Percentiles rank a stretch among this genome's conserved stretches.
phyloP scores from a whole-genome alignment of 108 stramenopile genomes.

The Nitzschia sp. region DNA sequence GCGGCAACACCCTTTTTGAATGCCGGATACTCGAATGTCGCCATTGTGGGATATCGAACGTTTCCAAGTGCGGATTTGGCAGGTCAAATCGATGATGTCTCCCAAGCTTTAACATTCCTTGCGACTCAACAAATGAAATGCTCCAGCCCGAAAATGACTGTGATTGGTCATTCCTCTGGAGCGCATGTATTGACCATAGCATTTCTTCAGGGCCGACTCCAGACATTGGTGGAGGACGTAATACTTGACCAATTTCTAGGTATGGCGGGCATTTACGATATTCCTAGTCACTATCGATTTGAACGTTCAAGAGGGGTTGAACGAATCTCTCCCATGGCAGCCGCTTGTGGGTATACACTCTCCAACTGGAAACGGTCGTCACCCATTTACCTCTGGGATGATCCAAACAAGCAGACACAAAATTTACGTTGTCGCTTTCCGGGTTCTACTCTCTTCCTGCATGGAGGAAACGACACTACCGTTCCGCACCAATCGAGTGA shows the following conservation, averaged over 20 bases:
- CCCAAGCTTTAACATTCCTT: neutral
- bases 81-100: slow-evolving; percentile 41
- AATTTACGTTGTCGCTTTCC: neutral
- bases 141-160: neutral
- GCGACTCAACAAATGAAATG: no score
- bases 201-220: slow-evolving; percentile 3
- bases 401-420: neutral
- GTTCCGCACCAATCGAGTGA: neutral
- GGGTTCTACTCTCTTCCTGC: neutral
- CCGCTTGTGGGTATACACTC: slow-evolving; percentile 15
- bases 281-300: slow-evolving; percentile 36
- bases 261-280: slow-evolving; percentile 37
- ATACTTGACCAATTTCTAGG: slow-evolving; percentile 27
- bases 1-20: slow-evolving; percentile 39
- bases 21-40: slow-evolving; percentile 18
- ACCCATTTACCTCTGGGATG: neutral
- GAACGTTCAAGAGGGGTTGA: slow-evolving; percentile 35
- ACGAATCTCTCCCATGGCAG: slow-evolving; percentile 33
- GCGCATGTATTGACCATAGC: slow-evolving; percentile 29
- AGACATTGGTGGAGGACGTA: neutral
- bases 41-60: slow-evolving; percentile 48
- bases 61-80: slow-evolving; percentile 38
- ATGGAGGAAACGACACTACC: neutral
- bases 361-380: neutral
- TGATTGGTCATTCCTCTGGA: slow-evolving; percentile 47